Percentiles rank a stretch among this genome's conserved stretches.
phyloP scores from a whole-genome alignment of 1,284 basidiomycete genomes.

The Papiliotrema flavescens region DNA sequence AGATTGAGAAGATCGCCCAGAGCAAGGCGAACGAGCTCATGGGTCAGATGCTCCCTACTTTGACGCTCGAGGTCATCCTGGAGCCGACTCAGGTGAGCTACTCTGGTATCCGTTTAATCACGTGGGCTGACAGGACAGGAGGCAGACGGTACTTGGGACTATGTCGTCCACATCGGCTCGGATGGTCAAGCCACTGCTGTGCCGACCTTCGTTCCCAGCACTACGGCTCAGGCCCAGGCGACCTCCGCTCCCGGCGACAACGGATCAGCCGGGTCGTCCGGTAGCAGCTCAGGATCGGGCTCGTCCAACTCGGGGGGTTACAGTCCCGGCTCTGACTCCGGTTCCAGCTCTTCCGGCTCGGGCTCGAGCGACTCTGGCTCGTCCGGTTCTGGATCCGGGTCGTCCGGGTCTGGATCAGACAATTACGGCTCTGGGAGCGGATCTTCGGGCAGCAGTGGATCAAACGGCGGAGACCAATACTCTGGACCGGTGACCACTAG shows the following conservation, averaged over 20 bases:
- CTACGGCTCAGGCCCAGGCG: too few species aligned
- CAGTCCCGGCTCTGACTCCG: background rate
- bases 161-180: slow-evolving; percentile 41
- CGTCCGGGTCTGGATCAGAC: background rate
- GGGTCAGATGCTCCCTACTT: slow-evolving; percentile 40
- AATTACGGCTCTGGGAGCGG: too few species aligned
- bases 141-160: slow-evolving; percentile 48
- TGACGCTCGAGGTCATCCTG: slow-evolving; percentile 46
- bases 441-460: background rate
- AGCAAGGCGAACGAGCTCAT: slow-evolving; percentile 19
- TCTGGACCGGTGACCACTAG: slow-evolving; percentile 3
- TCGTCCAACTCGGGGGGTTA: slow-evolving; percentile 4
- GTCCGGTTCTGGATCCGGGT: background rate
- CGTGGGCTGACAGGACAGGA: slow-evolving; percentile 15
- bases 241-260: slow-evolving; percentile 8
- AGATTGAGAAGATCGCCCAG: slow-evolving; percentile 2
- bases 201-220: slow-evolving; percentile 32
- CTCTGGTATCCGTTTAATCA: background rate
- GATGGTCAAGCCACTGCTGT: slow-evolving; percentile 47
- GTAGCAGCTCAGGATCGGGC: background rate
- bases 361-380: slow-evolving; percentile 1
- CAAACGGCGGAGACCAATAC: background rate
- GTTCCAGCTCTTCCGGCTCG: background rate
- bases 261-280: background rate
- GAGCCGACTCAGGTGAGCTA: slow-evolving; percentile 44